Evolutionary conservation across 23 red algal species (phyloP).

Genomic region (Chondrus crispus): DNA sequence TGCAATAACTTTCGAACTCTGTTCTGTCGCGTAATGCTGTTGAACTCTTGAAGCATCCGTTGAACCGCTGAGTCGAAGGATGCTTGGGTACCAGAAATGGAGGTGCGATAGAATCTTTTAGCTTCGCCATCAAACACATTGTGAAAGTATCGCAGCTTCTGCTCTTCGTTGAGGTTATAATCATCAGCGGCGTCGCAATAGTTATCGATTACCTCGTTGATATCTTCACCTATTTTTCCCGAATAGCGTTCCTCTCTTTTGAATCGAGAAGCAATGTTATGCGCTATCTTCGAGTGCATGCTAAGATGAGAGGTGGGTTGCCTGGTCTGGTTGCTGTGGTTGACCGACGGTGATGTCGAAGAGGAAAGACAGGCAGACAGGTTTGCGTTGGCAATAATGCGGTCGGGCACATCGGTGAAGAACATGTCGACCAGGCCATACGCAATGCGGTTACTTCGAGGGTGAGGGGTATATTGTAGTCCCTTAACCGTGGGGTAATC

Average conservation of each 20-base stretch:
- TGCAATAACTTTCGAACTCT: not conserved
- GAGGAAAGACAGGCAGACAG: too few species aligned
- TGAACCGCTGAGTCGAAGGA: not conserved
- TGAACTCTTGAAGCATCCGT: not conserved
- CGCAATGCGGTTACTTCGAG: too few species aligned
- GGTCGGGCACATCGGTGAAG: too few species aligned
- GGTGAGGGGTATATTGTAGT: too few species aligned
- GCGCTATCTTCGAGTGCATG: not conserved
- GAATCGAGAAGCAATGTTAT: constrained; percentile 5
- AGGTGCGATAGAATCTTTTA: not conserved
- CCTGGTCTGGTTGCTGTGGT: too few species aligned
- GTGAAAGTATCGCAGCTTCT: not conserved
- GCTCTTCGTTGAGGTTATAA: not conserved
- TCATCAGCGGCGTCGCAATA: not conserved
- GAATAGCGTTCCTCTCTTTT: not conserved
- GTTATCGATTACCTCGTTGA: not conserved
- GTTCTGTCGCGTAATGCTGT: not conserved
- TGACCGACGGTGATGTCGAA: too few species aligned
- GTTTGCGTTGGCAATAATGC: too few species aligned
- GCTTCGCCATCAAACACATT: not conserved
- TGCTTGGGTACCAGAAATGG: not conserved
- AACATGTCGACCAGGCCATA: too few species aligned
- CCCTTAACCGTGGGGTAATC: too few species aligned
- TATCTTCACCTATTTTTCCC: not conserved
- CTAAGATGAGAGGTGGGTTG: too few species aligned